These are phyloP conservation scores for Backusella macrospora DNA, from an alignment of 192 early-diverging fungal species.

Conservation along the genomic window DNA sequence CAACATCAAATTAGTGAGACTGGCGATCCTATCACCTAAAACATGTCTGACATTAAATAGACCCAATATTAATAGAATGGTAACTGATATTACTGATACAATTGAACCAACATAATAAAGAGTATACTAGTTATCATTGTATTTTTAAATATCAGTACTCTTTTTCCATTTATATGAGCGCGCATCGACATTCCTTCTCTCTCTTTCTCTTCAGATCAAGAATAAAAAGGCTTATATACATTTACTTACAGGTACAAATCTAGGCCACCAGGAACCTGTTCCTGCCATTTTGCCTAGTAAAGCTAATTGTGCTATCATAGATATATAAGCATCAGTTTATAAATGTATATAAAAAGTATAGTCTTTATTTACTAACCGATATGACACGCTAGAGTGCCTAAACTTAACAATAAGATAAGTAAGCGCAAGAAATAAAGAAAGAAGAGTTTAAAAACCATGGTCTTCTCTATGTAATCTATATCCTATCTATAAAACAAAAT, in stretches of 20 bases:
- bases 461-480: not conserved
- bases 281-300: not conserved
- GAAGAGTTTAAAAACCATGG: not conserved
- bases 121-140: not conserved
- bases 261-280: slow-evolving; percentile 22
- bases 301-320: not conserved
- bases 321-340: not conserved
- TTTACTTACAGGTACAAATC: slow-evolving; percentile 18
- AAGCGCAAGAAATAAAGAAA: slow-evolving; percentile 9
- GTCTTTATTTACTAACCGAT: slow-evolving; percentile 3
- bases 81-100: slow-evolving; percentile 3
- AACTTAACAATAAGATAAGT: not conserved
- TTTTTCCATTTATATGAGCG: not conserved
- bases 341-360: not conserved
- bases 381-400: slow-evolving; percentile 19
- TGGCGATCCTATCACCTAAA: not conserved
- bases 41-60: not conserved
- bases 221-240: not conserved
- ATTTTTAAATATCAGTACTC: not conserved
- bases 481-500: not conserved
- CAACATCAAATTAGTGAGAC: not conserved
- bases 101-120: slow-evolving; percentile 24
- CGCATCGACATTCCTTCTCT: not conserved
- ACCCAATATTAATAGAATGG: not conserved
- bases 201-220: not conserved